phyloP scores from a whole-genome alignment of 2,329 filamentous ascomycete genomes.

The Colletotrichum simmondsii region DNA sequence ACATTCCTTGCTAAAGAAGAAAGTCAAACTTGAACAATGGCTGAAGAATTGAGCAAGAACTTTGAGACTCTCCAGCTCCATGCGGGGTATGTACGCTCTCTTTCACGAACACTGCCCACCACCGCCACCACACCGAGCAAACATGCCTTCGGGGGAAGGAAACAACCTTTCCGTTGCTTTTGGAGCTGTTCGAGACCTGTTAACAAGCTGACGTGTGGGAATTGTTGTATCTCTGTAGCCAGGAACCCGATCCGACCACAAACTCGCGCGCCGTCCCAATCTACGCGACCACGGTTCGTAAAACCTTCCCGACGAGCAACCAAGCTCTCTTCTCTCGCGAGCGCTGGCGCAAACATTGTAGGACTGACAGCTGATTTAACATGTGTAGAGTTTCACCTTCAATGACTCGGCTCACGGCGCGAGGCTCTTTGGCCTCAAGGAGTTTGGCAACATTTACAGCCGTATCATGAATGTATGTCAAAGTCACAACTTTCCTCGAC shows the following conservation, averaged over 20 bases:
- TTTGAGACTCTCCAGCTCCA: slow-evolving; percentile 91
- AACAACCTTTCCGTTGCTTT: not conserved
- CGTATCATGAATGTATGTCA: slow-evolving; percentile 89
- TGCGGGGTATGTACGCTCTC: slow-evolving; percentile 71
- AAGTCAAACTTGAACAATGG: slow-evolving; percentile 46
- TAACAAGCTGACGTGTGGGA: slow-evolving; percentile 17
- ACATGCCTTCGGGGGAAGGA: not conserved
- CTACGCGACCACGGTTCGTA: slow-evolving; percentile 80
- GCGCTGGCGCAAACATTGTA: not conserved
- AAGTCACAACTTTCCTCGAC: not conserved
- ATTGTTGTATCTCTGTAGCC: slow-evolving; percentile 58
- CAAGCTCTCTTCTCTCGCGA: not conserved
- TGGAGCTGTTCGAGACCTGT: not conserved
- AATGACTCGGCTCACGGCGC: slow-evolving; percentile 97
- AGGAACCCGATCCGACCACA: slow-evolving; percentile 82
- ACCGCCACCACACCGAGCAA: not conserved
- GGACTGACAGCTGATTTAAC: not conserved
- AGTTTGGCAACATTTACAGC: slow-evolving; percentile 97
- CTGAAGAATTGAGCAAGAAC: slow-evolving; percentile 63
- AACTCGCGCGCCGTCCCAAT: slow-evolving; percentile 94
- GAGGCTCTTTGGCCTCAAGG: slow-evolving; percentile 94
- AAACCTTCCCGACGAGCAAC: not conserved
- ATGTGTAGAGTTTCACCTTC: slow-evolving; percentile 82
- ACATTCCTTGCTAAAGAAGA: slow-evolving; percentile 24
- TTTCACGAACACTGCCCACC: not conserved